Evolutionary conservation across 73 alveolate genomes (phyloP).

Genomic region (Paramecium biaurelia): DNA sequence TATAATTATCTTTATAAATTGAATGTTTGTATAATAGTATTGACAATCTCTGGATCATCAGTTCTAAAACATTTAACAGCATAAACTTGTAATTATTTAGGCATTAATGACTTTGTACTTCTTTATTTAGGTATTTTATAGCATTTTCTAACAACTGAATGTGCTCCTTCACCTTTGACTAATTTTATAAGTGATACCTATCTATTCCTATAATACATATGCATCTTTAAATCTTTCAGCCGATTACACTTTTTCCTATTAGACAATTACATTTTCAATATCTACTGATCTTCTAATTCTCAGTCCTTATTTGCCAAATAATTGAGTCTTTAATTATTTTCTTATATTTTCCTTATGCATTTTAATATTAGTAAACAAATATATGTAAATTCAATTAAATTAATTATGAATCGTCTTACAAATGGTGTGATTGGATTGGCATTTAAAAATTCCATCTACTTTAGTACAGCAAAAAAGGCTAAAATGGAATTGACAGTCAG

Average conservation of each 20-base stretch:
- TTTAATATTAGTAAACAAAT: not conserved
- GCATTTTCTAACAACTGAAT: conserved; percentile 5
- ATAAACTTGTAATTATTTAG: not conserved
- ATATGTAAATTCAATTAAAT: not conserved
- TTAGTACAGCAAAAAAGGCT: conserved; percentile 55
- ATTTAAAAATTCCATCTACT: not conserved
- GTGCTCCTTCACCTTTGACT: not conserved
- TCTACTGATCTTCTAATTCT: not conserved
- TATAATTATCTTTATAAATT: not conserved
- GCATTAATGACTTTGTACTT: not conserved
- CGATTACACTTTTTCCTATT: not conserved
- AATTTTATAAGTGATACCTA: not conserved
- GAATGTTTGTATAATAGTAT: not conserved
- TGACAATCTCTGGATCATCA: conserved; percentile 44
- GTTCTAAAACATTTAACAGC: conserved; percentile 39
- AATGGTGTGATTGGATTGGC: conserved; percentile 41
- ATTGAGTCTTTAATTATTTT: not conserved
- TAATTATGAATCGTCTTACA: not conserved
- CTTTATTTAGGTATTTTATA: not conserved
- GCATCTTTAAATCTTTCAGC: not conserved
- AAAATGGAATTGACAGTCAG: conserved; percentile 64
- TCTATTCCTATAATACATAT: not conserved
- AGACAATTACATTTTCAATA: not conserved
- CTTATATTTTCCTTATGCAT: not conserved
- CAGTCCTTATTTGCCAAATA: not conserved